Percentiles rank a stretch among this genome's conserved stretches.
Conservation (phyloP, 169 alveolate species). For the Plasmodium ovale region DNA sequence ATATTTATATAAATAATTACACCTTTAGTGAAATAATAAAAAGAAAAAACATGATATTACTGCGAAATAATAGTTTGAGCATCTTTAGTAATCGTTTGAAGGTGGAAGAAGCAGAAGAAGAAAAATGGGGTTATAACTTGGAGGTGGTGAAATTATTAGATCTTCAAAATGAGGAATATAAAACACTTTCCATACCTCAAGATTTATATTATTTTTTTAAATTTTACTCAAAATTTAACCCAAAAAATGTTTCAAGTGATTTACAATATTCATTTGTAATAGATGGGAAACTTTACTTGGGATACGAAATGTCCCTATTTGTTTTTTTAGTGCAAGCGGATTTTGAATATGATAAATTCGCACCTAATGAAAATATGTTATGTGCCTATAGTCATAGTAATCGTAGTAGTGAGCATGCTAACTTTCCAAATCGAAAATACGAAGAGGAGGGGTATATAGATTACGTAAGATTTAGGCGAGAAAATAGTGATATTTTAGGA, state of each 20-base stretch:
- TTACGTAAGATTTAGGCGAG: neutral
- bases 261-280: conserved; percentile 31
- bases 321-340: conserved; percentile 44
- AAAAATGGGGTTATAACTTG: neutral
- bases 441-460: neutral
- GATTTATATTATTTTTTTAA: conserved; percentile 41
- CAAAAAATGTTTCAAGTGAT: conserved; percentile 10
- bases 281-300: conserved; percentile 45
- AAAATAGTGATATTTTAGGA: neutral
- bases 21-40: neutral
- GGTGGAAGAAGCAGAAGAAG: conserved; percentile 3
- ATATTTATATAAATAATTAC: neutral
- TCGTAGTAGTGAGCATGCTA: no score
- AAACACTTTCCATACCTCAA: conserved; percentile 2
- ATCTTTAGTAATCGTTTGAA: neutral
- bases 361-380: neutral
- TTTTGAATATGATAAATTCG: conserved; percentile 2
- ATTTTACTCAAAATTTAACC: conserved; percentile 16
- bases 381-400: neutral
- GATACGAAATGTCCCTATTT: conserved; percentile 28
- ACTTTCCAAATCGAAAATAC: neutral
- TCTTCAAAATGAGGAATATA: conserved; percentile 10
- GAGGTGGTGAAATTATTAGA: conserved; percentile 33
- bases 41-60: conserved; percentile 24
- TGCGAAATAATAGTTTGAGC: conserved; percentile 2